Base-by-base conservation (phyloP, 352 stramenopile species). In the Globisporangium viniferum region DNA sequence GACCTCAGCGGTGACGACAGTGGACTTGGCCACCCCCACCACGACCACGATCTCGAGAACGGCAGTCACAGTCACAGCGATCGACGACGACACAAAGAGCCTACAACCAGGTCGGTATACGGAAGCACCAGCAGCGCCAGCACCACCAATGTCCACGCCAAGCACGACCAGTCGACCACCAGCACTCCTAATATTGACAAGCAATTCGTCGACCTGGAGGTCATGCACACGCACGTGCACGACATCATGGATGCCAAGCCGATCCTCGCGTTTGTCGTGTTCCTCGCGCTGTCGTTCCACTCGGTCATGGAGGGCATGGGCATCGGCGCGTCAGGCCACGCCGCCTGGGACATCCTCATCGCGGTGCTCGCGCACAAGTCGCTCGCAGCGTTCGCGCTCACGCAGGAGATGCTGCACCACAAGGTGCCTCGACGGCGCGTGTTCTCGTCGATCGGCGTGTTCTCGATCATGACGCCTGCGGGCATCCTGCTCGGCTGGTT, bases 301-400 rank as follows among this genome's bases (percentile, higher is more conserved):
- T 95, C 87, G 14, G 70, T 93, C 29, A 92, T 95, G 85, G 87
- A 95, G 73, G 87, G 87, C 49, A 91, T 95, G 77, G 87, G 85
- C 66, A 81, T 95, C 48, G 87, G 87, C 22, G 87, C 87, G 1
- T 78, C 85, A 5, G 81, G 69, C 56, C 70, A 71, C 24, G 75
- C 76, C 2, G 82, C 84, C 1, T 95, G 85, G 87, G 84, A 92
- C 61, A 91, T 95, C 49, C 72, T 95, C 0, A 61, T 92, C 10
- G 87, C 87, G 18, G 86, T 95, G 55, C 66, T 93, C n/a, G 87
- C 87, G 22, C 87, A 95, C 82, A 95, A 95, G 64, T 89, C 85
- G 39, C 72, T 95, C 24, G 83, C 87, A 0, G 82, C 85, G 20
- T 93, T 95, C 49, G 87, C 87, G 20, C 71, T 95, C 49, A 62